Conservation (phyloP, 768 basidiomycete genomes). For the Lanmaoa pseudosensibilis region DNA sequence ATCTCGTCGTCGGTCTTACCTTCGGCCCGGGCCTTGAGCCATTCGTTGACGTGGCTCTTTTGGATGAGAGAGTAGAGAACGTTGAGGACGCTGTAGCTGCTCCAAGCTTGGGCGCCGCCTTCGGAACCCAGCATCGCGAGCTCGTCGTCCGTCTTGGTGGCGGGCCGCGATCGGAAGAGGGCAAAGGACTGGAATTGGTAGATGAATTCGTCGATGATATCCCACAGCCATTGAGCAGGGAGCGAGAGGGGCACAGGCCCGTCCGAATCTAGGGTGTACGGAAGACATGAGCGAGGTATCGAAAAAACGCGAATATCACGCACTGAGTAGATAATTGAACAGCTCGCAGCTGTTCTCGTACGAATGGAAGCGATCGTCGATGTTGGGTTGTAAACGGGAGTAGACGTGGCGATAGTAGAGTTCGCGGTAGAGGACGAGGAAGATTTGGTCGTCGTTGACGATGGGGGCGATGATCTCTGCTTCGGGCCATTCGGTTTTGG, state of each 20-base stretch:
- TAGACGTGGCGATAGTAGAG: conserved; percentile 95
- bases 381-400: conserved; percentile 90
- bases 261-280: conserved; percentile 77
- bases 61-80: conserved; percentile 98
- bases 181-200: conserved; percentile 98
- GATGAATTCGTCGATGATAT: conserved; percentile 95
- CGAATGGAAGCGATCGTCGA: conserved; percentile 97
- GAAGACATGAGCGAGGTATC: background rate
- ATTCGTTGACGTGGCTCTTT: conserved; percentile 94
- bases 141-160: conserved; percentile 88
- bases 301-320: background rate
- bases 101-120: conserved; percentile 84
- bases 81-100: conserved; percentile 96
- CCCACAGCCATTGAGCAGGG: conserved; percentile 98
- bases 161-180: conserved; percentile 83
- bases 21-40: conserved; percentile 77
- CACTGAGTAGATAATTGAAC: conserved; percentile 96
- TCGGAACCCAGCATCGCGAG: conserved; percentile 77
- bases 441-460: conserved; percentile 94
- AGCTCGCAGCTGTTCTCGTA: conserved; percentile 98
- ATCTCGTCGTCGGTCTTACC: conserved; percentile 83
- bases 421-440: conserved; percentile 95
- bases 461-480: conserved; percentile 93
- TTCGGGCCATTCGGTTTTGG: conserved; percentile 95
- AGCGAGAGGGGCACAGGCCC: conserved; percentile 89